These are phyloP conservation scores for Cyamopsis tetragonoloba DNA, from an alignment of 306 rosid genomes.

Conservation along the genomic window DNA sequence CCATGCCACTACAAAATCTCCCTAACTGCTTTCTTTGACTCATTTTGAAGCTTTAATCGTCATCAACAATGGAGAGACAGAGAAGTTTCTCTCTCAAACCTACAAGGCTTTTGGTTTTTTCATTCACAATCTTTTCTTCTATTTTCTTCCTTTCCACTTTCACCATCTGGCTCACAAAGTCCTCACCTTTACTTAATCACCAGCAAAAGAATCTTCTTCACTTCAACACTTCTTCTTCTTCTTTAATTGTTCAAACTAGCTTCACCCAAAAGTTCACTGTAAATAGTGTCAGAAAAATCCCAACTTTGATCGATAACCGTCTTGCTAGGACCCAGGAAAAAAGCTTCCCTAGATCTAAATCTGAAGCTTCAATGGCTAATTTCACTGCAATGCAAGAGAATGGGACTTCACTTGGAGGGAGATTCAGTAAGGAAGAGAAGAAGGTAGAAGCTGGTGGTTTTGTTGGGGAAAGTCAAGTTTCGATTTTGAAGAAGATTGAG, in stretches of 20 bases:
- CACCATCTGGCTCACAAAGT: constrained; percentile 54
- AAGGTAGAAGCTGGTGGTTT: constrained; percentile 9
- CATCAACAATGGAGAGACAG: constrained; percentile 65
- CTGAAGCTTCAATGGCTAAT: constrained; percentile 33
- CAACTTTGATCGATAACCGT: constrained; percentile 40
- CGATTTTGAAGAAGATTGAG: constrained; percentile 23
- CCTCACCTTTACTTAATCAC: constrained; percentile 45
- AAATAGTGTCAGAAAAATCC: constrained; percentile 20
- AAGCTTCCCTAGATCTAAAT: constrained; percentile 31
- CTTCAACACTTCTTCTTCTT: constrained; percentile 40
- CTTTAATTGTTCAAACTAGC: constrained; percentile 36
- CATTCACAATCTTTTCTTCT: constrained; percentile 68
- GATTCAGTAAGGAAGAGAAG: constrained; percentile 13
- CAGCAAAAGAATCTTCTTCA: constrained; percentile 35
- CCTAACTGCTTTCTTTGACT: constrained; percentile 21
- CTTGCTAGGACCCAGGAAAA: constrained; percentile 35
- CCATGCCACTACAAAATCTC: background rate
- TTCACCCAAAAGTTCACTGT: constrained; percentile 39
- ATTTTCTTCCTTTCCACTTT: constrained; percentile 52
- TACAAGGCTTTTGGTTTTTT: constrained; percentile 60
- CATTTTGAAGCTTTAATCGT: background rate
- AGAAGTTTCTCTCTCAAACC: constrained; percentile 77
- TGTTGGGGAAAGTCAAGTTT: constrained; percentile 24
- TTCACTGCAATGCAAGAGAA: constrained; percentile 26
- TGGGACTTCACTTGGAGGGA: constrained; percentile 11